Evolutionary conservation across 2,329 filamentous ascomycete species (phyloP).

Genomic region (Phoma herbarum): DNA sequence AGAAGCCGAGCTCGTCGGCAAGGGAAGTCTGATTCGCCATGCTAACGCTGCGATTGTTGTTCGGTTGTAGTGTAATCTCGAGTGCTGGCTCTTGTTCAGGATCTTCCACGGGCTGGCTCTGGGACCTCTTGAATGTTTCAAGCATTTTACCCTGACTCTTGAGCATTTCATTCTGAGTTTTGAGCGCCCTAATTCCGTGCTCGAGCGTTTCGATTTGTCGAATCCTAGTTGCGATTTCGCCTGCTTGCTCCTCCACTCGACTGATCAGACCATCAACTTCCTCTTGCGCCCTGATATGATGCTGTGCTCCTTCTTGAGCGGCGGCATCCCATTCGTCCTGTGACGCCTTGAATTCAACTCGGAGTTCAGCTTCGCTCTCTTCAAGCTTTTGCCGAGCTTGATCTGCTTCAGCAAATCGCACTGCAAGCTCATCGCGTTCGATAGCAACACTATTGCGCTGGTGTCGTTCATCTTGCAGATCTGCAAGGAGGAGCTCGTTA

Average conservation of each 20-base stretch:
- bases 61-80: background rate
- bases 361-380: background rate
- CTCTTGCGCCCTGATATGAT: background rate
- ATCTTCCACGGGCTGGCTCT: background rate
- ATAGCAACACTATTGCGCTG: background rate
- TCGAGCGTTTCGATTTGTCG: slow-evolving; percentile 4
- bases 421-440: background rate
- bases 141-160: background rate
- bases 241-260: background rate
- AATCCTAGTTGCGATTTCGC: background rate
- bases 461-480: background rate
- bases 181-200: background rate
- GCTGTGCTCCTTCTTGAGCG: background rate
- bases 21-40: background rate
- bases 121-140: background rate
- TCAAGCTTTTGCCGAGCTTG: background rate
- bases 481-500: slow-evolving; percentile 1
- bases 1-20: slow-evolving; percentile 1
- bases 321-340: too few species aligned
- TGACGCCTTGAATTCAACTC: background rate
- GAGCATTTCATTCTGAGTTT: background rate
- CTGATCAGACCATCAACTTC: background rate
- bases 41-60: background rate
- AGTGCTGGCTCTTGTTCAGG: background rate
- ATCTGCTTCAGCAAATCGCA: background rate